Evolutionary conservation across 306 rosid species (phyloP).

Genomic region (Albizia julibrissin): DNA sequence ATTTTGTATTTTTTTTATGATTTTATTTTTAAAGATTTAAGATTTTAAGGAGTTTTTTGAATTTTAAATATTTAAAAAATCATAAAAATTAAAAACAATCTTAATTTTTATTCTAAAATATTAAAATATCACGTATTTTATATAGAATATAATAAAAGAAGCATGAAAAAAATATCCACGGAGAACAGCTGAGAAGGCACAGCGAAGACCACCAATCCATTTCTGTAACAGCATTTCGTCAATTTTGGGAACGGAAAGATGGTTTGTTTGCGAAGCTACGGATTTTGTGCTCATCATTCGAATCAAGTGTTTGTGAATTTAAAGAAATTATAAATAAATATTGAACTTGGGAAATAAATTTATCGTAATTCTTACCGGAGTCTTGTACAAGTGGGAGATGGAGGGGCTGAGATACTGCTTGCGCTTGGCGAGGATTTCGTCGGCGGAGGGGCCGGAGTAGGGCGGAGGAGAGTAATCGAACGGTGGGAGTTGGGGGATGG

Average conservation of each 20-base stretch:
- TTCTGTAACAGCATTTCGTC: background rate
- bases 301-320: background rate
- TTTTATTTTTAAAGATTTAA: too few species aligned
- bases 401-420: constrained; percentile 80
- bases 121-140: too few species aligned
- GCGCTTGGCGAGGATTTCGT: constrained; percentile 77
- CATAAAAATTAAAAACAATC: too few species aligned
- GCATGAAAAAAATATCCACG: too few species aligned
- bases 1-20: too few species aligned
- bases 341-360: background rate
- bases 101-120: too few species aligned
- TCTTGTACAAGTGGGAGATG: constrained; percentile 56
- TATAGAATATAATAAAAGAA: too few species aligned
- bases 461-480: constrained; percentile 73
- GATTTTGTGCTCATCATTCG: background rate
- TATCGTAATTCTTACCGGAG: constrained; percentile 57
- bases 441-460: constrained; percentile 68
- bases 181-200: too few species aligned
- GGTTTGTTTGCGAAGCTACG: too few species aligned
- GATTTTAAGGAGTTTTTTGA: too few species aligned
- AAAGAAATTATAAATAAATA: background rate
- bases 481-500: constrained; percentile 53
- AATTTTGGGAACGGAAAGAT: background rate
- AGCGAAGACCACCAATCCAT: background rate
- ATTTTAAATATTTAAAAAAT: too few species aligned